Evolutionary conservation across 2,329 filamentous ascomycete genomes (phyloP), one percentile per base, ranked within the genome.

Genomic region (Diplodia corticola): DNA sequence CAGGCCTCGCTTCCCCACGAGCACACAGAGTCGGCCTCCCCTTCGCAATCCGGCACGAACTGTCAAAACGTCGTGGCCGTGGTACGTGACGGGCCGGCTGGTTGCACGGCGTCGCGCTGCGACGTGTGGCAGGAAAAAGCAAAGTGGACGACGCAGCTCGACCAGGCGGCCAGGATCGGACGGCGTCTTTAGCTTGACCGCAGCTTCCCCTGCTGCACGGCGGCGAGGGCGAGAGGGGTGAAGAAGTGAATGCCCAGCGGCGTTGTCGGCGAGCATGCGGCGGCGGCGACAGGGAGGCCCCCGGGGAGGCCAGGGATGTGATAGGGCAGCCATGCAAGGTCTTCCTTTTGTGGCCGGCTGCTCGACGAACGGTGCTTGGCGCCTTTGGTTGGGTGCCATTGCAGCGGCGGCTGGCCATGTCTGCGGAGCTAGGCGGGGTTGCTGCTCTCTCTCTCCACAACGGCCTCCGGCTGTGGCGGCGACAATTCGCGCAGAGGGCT

Each of bases 81-180:
- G 40, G 37, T 57, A 64, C 50, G 26, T 46, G 50, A 37, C 30
- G 22, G 63, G 26, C 26, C 20, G 28, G 63, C 40, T 13, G 63
- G 63, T 65, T 37, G 50, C 63, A 65, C 63, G 37, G 51, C 63
- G 28, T 57, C 50, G 20, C 51, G 44, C 51, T 65, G 63, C 53
- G 35, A 65, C 63, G 63, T 65, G 63, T 55, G 51, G 63, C 63
- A 65, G 51, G 50, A 65, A 65, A 64, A 65, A 57, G 63, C 63
- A 57, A 65, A 55, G 26, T 53, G 50, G n/a, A 40, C 28, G 15
- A 17, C 63, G 48, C 50, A 55, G 51, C 53, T 57, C 51, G n/a
- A 46, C 35, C 48, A 12, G n/a, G 61, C n/a, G 57, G 40, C 20
- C 20, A 46, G 40, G 30, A 50, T 40, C 63, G 37, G 40, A 57